phyloP scores from a whole-genome alignment of 163 green algal species.

The Trebouxia gelatinosa region DNA sequence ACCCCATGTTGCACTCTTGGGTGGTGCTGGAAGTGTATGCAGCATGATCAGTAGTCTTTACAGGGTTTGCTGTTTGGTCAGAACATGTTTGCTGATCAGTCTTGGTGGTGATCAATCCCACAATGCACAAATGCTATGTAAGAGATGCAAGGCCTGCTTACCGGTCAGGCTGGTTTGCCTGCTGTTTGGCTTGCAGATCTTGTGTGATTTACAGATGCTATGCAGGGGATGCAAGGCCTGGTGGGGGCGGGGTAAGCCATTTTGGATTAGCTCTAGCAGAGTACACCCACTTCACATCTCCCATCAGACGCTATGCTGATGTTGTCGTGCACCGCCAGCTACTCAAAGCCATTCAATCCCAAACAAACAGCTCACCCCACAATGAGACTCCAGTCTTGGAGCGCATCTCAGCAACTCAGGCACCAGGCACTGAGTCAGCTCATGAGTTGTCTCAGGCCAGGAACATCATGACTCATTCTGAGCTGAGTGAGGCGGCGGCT shows the following conservation, averaged over 20 bases:
- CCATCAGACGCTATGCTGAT: conserved; percentile 73
- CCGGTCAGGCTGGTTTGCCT: no score
- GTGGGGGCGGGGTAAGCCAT: conserved; percentile 44
- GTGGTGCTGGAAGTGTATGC: no score
- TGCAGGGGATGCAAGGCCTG: conserved; percentile 24
- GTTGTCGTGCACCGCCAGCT: conserved; percentile 80
- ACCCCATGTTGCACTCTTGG: no score
- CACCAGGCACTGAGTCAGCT: neutral
- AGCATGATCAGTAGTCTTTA: no score
- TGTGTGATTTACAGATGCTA: neutral
- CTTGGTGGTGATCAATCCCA: no score
- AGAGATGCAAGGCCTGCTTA: no score
- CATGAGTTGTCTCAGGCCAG: neutral
- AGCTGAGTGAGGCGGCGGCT: conserved; percentile 38
- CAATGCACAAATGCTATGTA: no score
- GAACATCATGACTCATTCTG: conserved; percentile 42
- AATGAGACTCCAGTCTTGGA: neutral
- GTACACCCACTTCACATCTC: conserved; percentile 73
- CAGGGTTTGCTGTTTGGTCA: no score
- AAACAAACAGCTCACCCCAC: neutral
- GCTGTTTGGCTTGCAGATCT: no score
- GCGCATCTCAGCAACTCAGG: neutral
- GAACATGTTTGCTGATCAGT: no score
- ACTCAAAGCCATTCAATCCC: conserved; percentile 49
- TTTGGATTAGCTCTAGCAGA: conserved; percentile 72